Evolutionary conservation across 2,329 filamentous ascomycete species (phyloP).

Genomic region (Colletotrichum neosansevieriae): DNA sequence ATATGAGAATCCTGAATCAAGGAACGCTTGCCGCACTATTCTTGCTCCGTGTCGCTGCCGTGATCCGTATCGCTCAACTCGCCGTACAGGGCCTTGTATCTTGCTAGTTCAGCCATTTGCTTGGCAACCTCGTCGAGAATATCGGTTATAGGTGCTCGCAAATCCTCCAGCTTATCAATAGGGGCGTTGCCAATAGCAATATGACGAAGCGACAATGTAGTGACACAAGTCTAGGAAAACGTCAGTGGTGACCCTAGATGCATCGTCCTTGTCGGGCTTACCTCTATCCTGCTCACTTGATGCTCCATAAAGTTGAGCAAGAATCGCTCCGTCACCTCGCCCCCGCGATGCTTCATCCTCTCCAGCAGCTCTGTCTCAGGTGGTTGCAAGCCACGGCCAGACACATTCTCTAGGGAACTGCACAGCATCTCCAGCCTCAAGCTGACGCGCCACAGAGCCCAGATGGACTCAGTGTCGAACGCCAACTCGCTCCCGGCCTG

Average conservation of each 20-base stretch:
- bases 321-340: constrained; percentile 89
- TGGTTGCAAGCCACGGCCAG: constrained; percentile 73
- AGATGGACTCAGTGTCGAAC: constrained; percentile 87
- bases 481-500: constrained; percentile 73
- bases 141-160: constrained; percentile 82
- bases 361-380: constrained; percentile 89
- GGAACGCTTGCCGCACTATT: constrained; percentile 40
- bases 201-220: constrained; percentile 82
- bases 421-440: constrained; percentile 94
- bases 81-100: constrained; percentile 68
- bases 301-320: constrained; percentile 92
- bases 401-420: constrained; percentile 82
- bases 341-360: constrained; percentile 72
- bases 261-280: constrained; percentile 58
- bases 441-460: constrained; percentile 90
- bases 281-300: constrained; percentile 95
- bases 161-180: constrained; percentile 74
- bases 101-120: constrained; percentile 73
- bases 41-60: constrained; percentile 51
- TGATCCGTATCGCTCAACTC: constrained; percentile 52
- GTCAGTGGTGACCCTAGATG: constrained; percentile 42
- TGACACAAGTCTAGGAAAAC: constrained; percentile 78
- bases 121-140: constrained; percentile 73
- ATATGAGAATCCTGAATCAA: constrained; percentile 36
- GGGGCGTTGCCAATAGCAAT: constrained; percentile 76